Evolutionary conservation across 2,329 filamentous ascomycete species (phyloP).

Genomic region (Colletotrichum sp.): DNA sequence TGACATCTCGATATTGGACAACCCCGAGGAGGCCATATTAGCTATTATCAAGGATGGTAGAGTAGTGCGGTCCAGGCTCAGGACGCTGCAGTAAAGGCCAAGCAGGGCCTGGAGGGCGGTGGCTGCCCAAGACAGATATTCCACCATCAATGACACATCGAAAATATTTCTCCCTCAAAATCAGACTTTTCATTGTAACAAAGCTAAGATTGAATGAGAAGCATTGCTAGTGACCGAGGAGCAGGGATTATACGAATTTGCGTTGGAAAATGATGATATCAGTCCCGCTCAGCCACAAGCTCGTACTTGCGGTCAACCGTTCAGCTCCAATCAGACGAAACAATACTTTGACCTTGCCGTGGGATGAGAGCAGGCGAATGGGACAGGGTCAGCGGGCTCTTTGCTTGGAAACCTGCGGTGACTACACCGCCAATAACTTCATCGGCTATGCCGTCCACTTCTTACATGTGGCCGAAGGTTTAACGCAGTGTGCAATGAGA

Average conservation of each 20-base stretch:
- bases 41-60: background rate
- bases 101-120: background rate
- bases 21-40: background rate
- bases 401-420: background rate
- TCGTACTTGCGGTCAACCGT: background rate
- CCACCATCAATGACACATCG: background rate
- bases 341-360: background rate
- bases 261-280: background rate
- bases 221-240: background rate
- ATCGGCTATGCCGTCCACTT: background rate
- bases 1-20: conserved; percentile 55
- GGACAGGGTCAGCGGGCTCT: background rate
- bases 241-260: background rate
- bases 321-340: background rate
- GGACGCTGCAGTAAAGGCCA: background rate
- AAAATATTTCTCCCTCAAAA: background rate
- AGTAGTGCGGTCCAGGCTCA: background rate
- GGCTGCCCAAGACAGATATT: background rate
- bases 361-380: background rate
- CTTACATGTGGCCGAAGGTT: background rate
- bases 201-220: background rate
- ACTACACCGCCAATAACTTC: background rate
- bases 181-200: too few relatives aligned
- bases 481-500: background rate
- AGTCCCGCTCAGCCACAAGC: background rate